phyloP scores from a whole-genome alignment of 768 basidiomycete genomes.

The Rhodotorula paludigena region DNA sequence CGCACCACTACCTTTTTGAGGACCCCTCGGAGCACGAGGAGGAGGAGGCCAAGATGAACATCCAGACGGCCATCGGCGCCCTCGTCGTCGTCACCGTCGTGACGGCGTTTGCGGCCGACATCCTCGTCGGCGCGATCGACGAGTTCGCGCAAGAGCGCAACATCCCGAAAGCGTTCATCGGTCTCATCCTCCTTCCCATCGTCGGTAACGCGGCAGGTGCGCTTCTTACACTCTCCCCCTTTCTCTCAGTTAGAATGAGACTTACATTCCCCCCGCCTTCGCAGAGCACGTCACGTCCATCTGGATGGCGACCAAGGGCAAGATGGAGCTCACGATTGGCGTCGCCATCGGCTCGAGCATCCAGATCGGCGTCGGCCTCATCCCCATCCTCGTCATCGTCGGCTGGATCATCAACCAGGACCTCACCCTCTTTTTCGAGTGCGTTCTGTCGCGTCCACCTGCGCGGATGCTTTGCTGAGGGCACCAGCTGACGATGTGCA shows the following conservation, averaged over 20 bases:
- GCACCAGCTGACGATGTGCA: too few species aligned
- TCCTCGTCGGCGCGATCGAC: constrained; percentile 83
- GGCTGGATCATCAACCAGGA: constrained; percentile 63
- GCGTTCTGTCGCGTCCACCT: too few species aligned
- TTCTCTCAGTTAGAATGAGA: neutral
- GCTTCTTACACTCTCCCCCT: neutral
- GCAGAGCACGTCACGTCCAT: constrained; percentile 64
- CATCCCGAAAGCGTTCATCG: constrained; percentile 73
- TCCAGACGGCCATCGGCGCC: constrained; percentile 59
- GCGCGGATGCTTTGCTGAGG: too few species aligned
- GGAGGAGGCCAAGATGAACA: constrained; percentile 62
- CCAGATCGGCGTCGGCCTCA: constrained; percentile 48
- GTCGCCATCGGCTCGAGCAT: constrained; percentile 50
- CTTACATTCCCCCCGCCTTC: constrained; percentile 7
- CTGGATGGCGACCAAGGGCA: constrained; percentile 54
- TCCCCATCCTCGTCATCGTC: constrained; percentile 79
- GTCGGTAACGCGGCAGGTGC: constrained; percentile 53
- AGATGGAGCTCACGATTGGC: constrained; percentile 60
- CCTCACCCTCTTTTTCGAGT: constrained; percentile 44
- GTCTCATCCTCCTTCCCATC: constrained; percentile 77
- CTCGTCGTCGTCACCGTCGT: constrained; percentile 69
- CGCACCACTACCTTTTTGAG: constrained; percentile 64
- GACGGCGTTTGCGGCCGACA: constrained; percentile 86
- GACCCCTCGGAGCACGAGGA: constrained; percentile 49
- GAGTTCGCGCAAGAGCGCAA: constrained; percentile 75